Conservation (phyloP, 2,329 filamentous ascomycete species). For the Tolypocladium guangdongense region DNA sequence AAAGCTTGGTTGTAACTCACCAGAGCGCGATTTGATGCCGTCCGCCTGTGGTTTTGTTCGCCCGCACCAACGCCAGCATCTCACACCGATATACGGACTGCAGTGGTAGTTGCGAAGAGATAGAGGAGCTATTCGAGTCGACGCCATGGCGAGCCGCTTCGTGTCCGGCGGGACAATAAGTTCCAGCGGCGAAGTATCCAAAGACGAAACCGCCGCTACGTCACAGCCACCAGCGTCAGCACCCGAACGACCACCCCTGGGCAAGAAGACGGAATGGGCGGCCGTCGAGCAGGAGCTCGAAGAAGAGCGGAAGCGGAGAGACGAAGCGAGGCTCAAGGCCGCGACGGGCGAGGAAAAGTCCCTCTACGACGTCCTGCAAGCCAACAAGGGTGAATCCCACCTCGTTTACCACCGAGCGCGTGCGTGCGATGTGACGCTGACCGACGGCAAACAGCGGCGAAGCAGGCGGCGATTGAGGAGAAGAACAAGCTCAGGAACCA, state of each 20-base stretch:
- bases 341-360: conserved; percentile 42
- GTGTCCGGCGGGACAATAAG: conserved; percentile 42
- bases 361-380: conserved; percentile 66
- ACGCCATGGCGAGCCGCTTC: conserved; percentile 42
- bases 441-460: conserved; percentile 44
- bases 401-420: not conserved
- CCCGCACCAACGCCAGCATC: not conserved
- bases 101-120: not conserved
- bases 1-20: not conserved
- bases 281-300: conserved; percentile 55
- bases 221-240: not conserved
- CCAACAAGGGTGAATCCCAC: conserved; percentile 58
- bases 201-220: conserved; percentile 7
- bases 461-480: conserved; percentile 75
- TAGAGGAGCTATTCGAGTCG: not conserved
- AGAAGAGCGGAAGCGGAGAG: conserved; percentile 42
- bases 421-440: no score
- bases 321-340: conserved; percentile 34
- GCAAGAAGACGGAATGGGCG: conserved; percentile 44
- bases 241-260: conserved; percentile 7
- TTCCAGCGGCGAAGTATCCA: conserved; percentile 11
- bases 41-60: not conserved
- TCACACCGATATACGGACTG: not conserved
- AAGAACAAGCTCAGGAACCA: conserved; percentile 61
- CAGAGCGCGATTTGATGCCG: not conserved